phyloP scores from a whole-genome alignment of 768 basidiomycete genomes.

The Albatrellus ellisii region DNA sequence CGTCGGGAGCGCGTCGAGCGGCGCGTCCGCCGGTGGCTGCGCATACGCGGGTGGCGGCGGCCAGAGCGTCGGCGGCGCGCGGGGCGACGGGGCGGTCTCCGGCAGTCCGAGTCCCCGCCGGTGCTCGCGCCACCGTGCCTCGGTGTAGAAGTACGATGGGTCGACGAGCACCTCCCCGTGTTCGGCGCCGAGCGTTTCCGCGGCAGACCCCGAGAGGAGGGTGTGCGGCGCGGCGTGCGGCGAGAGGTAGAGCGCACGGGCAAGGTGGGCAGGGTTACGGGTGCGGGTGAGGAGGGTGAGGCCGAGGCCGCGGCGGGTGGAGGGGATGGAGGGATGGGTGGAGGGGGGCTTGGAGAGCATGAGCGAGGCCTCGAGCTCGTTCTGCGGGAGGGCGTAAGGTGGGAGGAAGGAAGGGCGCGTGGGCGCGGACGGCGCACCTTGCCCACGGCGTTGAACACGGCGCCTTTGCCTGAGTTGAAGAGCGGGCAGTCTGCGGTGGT shows the following conservation, averaged over 20 bases:
- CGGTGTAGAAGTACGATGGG: slow-evolving; percentile 69
- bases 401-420: background rate
- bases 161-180: slow-evolving; percentile 38
- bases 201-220: slow-evolving; percentile 53
- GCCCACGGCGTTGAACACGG: slow-evolving; percentile 71
- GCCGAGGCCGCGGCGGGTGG: slow-evolving; percentile 47
- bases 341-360: slow-evolving; percentile 72
- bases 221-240: slow-evolving; percentile 50
- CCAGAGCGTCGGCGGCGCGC: too few species aligned
- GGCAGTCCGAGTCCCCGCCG: slow-evolving; percentile 61
- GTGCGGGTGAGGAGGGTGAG: slow-evolving; percentile 52
- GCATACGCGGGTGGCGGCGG: slow-evolving; percentile 28
- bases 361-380: slow-evolving; percentile 70
- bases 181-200: slow-evolving; percentile 42
- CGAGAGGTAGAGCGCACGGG: slow-evolving; percentile 57
- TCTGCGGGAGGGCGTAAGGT: slow-evolving; percentile 31
- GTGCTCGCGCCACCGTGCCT: slow-evolving; percentile 66
- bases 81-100: too few species aligned
- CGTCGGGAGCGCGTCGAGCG: slow-evolving; percentile 48
- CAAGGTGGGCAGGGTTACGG: slow-evolving; percentile 64
- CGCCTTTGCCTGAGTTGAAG: slow-evolving; percentile 72
- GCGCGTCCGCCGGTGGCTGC: slow-evolving; percentile 13
- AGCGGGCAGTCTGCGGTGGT: slow-evolving; percentile 50
- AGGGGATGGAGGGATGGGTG: slow-evolving; percentile 44
- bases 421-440: slow-evolving; percentile 36